These are phyloP conservation scores for Emericellopsis atlantica DNA, from an alignment of 2,329 filamentous ascomycete species.

Conservation along the genomic window DNA sequence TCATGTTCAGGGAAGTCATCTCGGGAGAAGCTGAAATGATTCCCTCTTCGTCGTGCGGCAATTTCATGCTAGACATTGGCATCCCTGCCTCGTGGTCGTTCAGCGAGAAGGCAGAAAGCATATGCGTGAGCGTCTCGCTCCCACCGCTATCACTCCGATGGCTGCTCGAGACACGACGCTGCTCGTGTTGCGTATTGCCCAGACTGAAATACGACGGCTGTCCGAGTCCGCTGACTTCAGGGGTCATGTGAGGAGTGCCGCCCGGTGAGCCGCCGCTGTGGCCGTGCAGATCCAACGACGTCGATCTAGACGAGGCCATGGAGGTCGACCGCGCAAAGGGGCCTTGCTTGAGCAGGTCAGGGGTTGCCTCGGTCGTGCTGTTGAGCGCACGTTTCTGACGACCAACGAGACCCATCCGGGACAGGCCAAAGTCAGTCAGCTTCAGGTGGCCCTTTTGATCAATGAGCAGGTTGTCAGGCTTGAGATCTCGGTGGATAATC, in stretches of 20 bases:
- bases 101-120: constrained; percentile 70
- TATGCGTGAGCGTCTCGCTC: constrained; percentile 70
- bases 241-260: constrained; percentile 77
- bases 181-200: constrained; percentile 43
- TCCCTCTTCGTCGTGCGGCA: constrained; percentile 64
- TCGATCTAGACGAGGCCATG: constrained; percentile 78
- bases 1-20: constrained; percentile 28
- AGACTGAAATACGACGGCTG: constrained; percentile 93
- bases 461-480: constrained; percentile 94
- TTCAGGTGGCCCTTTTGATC: constrained; percentile 95
- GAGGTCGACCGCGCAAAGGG: constrained; percentile 81
- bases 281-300: constrained; percentile 80
- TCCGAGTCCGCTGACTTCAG: constrained; percentile 49
- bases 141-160: constrained; percentile 87
- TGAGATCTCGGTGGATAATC: constrained; percentile 93
- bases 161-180: constrained; percentile 55
- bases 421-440: constrained; percentile 92
- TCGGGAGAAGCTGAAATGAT: constrained; percentile 68
- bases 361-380: constrained; percentile 66
- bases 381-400: constrained; percentile 89
- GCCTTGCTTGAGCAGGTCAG: constrained; percentile 84
- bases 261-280: constrained; percentile 57
- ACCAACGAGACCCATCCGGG: constrained; percentile 91
- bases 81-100: constrained; percentile 41
- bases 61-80: constrained; percentile 33